Evolutionary conservation across 352 stramenopile genomes (phyloP).

Genomic region (Saprolegnia parasitica): DNA sequence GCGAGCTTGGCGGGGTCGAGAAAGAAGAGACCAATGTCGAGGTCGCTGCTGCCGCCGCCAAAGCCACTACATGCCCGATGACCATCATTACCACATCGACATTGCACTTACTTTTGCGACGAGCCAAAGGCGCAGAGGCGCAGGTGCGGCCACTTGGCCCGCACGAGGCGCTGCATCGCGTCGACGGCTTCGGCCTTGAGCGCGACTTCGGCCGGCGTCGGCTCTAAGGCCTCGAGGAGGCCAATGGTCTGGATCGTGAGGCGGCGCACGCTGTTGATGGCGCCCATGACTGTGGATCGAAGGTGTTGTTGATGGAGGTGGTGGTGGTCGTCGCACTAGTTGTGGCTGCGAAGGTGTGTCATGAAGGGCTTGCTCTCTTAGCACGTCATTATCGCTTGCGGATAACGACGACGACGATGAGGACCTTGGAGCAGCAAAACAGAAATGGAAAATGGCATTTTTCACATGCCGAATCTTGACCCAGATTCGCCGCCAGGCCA

Average conservation of each 20-base stretch:
- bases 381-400: constrained; percentile 8
- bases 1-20: constrained; percentile 34
- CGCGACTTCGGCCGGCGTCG: constrained; percentile 46
- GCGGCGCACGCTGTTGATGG: constrained; percentile 71
- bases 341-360: too few relatives aligned
- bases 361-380: background rate
- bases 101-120: constrained; percentile 53
- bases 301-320: background rate
- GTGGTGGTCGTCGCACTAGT: too few relatives aligned
- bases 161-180: constrained; percentile 52
- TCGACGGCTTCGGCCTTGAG: constrained; percentile 45
- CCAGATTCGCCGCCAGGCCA: background rate
- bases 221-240: constrained; percentile 77
- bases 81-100: constrained; percentile 20
- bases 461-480: background rate
- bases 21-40: constrained; percentile 82
- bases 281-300: constrained; percentile 47
- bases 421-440: constrained; percentile 5
- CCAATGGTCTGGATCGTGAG: constrained; percentile 76
- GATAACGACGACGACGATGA: constrained; percentile 7
- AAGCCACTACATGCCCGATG: constrained; percentile 40
- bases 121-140: constrained; percentile 68
- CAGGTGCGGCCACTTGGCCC: constrained; percentile 52
- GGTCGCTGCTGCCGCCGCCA: constrained; percentile 69
- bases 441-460: constrained; percentile 6